Evolutionary conservation across 176 grass and related monocot species (phyloP), one percentile per base, ranked within the genome.

Genomic region (Musa itinerans): DNA sequence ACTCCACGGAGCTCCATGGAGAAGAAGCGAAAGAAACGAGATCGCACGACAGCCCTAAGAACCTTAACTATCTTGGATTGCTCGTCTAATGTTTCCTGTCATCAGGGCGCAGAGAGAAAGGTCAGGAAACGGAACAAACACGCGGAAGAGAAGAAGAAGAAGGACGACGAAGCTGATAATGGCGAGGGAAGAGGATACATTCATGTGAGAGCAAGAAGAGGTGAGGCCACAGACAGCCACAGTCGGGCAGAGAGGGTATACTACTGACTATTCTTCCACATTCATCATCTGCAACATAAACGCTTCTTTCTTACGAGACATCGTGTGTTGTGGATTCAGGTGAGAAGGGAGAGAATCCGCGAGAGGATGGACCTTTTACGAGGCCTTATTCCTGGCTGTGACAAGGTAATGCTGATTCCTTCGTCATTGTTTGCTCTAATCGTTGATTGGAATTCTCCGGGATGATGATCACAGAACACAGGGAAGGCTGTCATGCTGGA

Each of bases 181-280:
- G 11, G 6, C 11, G 86, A 85, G 57, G 87, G 80, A 16, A 83
- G 76, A 76, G 92, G 87, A 21, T 96, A 86, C 83, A 90, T 96
- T 74, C 92, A 96, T 88, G 92, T 96, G 20, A 96, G 92, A 68
- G 92, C 89, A 79, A 89, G 92, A 85, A 92, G 89, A 90, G 92
- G 92, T 13, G 89, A 96, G 79, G 89, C 92, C 16, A 96, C 89
- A 70, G 89, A 96, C 63, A 96, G 87, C 78, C 92, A 96, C 81
- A 96, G 92, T 83, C 89, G 92, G 86, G 87, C 89, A 52, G 92
- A 92, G 78, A 88, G 92, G 81, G 89, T 96, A 88, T 55, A 43
- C 34, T 43, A 43, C 34, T 43, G 4, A 43, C 34, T 43, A 43
- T 4, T 43, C 34, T 43, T 43, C 34, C 3, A 43, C 34, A 43